A percentile compares a stretch with the other conserved stretches of the same genome.
These are phyloP conservation scores for Bipolaris gigantea DNA, from an alignment of 2,329 filamentous ascomycete genomes.

Conservation along the genomic window DNA sequence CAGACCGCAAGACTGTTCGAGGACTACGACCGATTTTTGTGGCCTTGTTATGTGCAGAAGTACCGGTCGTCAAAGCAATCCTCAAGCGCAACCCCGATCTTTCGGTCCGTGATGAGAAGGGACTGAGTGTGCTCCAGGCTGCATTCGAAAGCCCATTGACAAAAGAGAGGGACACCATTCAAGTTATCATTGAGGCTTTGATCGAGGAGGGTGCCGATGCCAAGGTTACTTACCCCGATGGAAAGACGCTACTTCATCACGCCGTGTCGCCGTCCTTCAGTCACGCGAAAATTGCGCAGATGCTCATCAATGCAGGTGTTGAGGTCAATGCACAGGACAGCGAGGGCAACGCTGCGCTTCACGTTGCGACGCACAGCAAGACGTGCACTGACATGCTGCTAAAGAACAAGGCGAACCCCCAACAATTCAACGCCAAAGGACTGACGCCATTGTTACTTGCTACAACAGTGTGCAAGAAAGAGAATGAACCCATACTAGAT, in stretches of 20 bases:
- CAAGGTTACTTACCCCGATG: constrained; percentile 27
- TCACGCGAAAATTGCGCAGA: constrained; percentile 23
- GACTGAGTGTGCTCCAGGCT: constrained; percentile 32
- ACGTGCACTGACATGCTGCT: constrained; percentile 31
- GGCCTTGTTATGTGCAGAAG: constrained; percentile 30
- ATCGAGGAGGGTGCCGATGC: constrained; percentile 31
- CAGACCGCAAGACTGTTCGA: constrained; percentile 27
- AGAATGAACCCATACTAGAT: constrained; percentile 29
- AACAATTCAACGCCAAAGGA: constrained; percentile 19
- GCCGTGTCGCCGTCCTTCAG: constrained; percentile 22
- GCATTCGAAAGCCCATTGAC: constrained; percentile 28
- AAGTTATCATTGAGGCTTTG: constrained; percentile 26
- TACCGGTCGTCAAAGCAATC: constrained; percentile 31
- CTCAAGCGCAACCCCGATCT: constrained; percentile 36
- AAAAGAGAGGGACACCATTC: constrained; percentile 28
- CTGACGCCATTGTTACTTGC: constrained; percentile 31
- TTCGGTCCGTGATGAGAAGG: constrained; percentile 24
- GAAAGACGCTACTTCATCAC: constrained; percentile 37
- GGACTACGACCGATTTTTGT: constrained; percentile 35
- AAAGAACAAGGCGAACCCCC: constrained; percentile 25
- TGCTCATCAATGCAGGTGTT: constrained; percentile 29
- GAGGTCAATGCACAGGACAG: constrained; percentile 28
- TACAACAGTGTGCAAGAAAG: constrained; percentile 13
- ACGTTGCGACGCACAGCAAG: constrained; percentile 27
- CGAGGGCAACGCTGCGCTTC: constrained; percentile 32